phyloP scores from a whole-genome alignment of 2,329 filamentous ascomycete genomes.

The Alternaria brassicae region DNA sequence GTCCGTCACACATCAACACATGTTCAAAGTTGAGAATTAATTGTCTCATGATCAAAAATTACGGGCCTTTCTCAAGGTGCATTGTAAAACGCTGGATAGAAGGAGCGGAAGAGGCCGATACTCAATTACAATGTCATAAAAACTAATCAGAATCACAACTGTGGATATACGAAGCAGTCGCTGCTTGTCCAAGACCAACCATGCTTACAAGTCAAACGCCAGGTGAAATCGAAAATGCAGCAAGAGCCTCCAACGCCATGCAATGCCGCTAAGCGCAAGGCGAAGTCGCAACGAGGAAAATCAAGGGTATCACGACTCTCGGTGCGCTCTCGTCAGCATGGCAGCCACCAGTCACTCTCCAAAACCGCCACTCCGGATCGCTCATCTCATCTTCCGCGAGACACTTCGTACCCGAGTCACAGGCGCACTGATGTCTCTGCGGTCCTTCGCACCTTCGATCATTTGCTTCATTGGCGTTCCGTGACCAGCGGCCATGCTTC shows the following conservation, averaged over 20 bases:
- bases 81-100: neutral
- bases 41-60: neutral
- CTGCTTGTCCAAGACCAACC: slow-evolving; percentile 13
- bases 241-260: slow-evolving; percentile 38
- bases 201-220: slow-evolving; percentile 20
- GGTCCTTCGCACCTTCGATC: slow-evolving; percentile 57
- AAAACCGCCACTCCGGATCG: neutral
- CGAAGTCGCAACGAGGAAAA: slow-evolving; percentile 20
- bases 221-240: neutral
- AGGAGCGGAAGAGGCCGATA: neutral
- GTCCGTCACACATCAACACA: fast-evolving
- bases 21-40: too few species aligned
- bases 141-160: slow-evolving; percentile 18
- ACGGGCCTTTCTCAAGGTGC: too few species aligned
- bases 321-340: slow-evolving; percentile 15
- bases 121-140: slow-evolving; percentile 7
- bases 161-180: slow-evolving; percentile 37
- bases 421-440: slow-evolving; percentile 58
- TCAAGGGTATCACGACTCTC: slow-evolving; percentile 13
- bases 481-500: slow-evolving; percentile 70
- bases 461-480: slow-evolving; percentile 68
- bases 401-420: slow-evolving; percentile 40
- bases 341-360: neutral
- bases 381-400: slow-evolving; percentile 31
- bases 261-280: slow-evolving; percentile 42